A percentile compares a stretch with the other conserved stretches of the same genome.
Conservation (phyloP, 768 basidiomycete genomes). For the Tricholoma terreum region DNA sequence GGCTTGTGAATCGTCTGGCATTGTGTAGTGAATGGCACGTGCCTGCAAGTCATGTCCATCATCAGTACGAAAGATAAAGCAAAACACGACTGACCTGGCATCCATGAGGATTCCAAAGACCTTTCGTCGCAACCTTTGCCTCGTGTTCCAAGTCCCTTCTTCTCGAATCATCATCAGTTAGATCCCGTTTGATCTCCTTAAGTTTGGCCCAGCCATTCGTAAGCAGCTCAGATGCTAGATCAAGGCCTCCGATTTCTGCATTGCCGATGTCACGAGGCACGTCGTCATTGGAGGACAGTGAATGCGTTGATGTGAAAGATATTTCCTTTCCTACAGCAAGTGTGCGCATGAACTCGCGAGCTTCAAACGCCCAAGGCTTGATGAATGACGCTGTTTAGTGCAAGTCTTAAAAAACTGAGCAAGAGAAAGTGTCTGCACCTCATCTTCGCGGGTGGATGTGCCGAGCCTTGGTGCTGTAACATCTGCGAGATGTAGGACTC, state of each 20-base stretch:
- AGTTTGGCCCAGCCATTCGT: slow-evolving; percentile 91
- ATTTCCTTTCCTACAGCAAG: slow-evolving; percentile 89
- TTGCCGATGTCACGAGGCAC: slow-evolving; percentile 75
- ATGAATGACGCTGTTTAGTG: slow-evolving; percentile 1
- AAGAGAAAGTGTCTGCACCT: slow-evolving; percentile 47
- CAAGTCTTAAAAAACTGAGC: slow-evolving; percentile 2
- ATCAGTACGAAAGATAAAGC: neutral
- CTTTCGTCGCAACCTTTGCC: slow-evolving; percentile 71
- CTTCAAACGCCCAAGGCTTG: slow-evolving; percentile 88
- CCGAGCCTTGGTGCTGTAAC: slow-evolving; percentile 83
- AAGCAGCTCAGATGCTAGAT: slow-evolving; percentile 75
- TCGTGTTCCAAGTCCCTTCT: slow-evolving; percentile 74
- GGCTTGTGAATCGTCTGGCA: slow-evolving; percentile 86
- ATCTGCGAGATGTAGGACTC: slow-evolving; percentile 88
- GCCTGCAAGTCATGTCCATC: slow-evolving; percentile 41
- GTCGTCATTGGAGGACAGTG: slow-evolving; percentile 74
- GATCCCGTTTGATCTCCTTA: slow-evolving; percentile 83
- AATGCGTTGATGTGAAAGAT: slow-evolving; percentile 78
- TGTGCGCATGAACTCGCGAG: slow-evolving; percentile 87
- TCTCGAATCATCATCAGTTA: slow-evolving; percentile 71
- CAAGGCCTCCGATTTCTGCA: slow-evolving; percentile 69
- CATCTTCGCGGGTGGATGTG: slow-evolving; percentile 80
- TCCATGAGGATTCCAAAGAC: slow-evolving; percentile 84
- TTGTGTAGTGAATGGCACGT: slow-evolving; percentile 72
- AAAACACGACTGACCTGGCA: slow-evolving; percentile 48